Conservation (phyloP, 805 yeast species). For the Candida qinlingensis region DNA sequence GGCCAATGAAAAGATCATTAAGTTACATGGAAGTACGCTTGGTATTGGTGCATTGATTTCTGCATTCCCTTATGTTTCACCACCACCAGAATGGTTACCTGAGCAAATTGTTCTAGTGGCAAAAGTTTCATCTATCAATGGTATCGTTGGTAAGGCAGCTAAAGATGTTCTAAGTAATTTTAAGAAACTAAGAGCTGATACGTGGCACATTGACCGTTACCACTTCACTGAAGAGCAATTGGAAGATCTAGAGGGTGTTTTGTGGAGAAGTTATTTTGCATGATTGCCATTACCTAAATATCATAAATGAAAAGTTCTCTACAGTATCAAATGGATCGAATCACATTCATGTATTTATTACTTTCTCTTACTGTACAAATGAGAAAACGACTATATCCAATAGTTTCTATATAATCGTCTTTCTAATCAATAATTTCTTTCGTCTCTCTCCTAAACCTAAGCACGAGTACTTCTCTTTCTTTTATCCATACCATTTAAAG, state of each 20-base stretch:
- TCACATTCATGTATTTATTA: too few species aligned
- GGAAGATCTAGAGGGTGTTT: constrained; percentile 89
- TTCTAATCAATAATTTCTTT: too few species aligned
- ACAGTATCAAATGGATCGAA: too few species aligned
- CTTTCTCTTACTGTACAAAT: constrained; percentile 1
- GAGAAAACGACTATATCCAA: too few species aligned
- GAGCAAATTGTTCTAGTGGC: constrained; percentile 63
- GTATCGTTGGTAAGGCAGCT: constrained; percentile 77
- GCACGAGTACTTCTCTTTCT: constrained; percentile 23
- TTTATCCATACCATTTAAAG: constrained; percentile 32
- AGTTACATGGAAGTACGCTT: constrained; percentile 77
- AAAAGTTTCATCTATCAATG: constrained; percentile 66
- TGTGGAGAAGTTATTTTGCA: constrained; percentile 89
- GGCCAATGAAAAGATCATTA: constrained; percentile 36
- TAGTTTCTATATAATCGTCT: too few species aligned
- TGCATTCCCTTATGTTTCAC: constrained; percentile 87
- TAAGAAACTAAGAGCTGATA: constrained; percentile 88
- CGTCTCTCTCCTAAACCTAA: background rate
- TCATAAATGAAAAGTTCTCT: too few species aligned
- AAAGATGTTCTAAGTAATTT: constrained; percentile 77
- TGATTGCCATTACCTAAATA: constrained; percentile 23
- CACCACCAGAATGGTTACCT: constrained; percentile 92
- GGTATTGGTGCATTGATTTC: constrained; percentile 85
- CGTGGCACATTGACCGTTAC: constrained; percentile 87
- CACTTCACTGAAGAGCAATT: constrained; percentile 73